These are phyloP conservation scores for Penicillium manginii DNA, from an alignment of 495 filamentous ascomycete species.

Conservation along the genomic window DNA sequence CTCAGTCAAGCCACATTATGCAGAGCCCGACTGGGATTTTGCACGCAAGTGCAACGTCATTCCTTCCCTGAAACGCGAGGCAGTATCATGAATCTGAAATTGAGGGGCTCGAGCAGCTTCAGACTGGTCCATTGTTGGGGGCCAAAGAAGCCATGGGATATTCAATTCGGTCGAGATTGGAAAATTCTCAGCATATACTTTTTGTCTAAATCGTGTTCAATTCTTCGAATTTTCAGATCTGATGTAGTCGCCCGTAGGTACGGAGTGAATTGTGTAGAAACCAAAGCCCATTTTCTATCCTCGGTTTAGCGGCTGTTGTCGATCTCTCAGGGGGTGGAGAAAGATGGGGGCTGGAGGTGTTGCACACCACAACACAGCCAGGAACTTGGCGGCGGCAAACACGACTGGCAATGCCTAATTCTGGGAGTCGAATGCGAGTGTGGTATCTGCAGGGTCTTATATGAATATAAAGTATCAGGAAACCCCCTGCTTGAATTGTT, in stretches of 20 bases:
- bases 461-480: neutral
- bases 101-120: neutral
- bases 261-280: neutral
- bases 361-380: conserved; percentile 1
- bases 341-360: neutral
- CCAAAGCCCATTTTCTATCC: conserved; percentile 7
- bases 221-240: too few relatives aligned
- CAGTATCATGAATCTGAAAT: neutral
- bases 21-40: neutral
- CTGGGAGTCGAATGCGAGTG: neutral
- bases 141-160: neutral
- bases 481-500: neutral
- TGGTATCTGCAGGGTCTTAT: neutral
- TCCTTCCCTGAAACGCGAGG: neutral
- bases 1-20: too few relatives aligned
- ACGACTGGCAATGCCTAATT: neutral
- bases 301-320: conserved; percentile 8
- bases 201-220: too few relatives aligned
- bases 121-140: neutral
- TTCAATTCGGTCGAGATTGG: neutral
- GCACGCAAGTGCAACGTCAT: neutral
- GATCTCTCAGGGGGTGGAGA: conserved; percentile 4
- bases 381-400: neutral
- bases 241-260: too few relatives aligned
- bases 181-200: neutral